Percentiles rank a stretch among this genome's conserved stretches.
These are phyloP conservation scores for Marasmius fiardii DNA, from an alignment of 1,284 basidiomycete species.

Conservation along the genomic window DNA sequence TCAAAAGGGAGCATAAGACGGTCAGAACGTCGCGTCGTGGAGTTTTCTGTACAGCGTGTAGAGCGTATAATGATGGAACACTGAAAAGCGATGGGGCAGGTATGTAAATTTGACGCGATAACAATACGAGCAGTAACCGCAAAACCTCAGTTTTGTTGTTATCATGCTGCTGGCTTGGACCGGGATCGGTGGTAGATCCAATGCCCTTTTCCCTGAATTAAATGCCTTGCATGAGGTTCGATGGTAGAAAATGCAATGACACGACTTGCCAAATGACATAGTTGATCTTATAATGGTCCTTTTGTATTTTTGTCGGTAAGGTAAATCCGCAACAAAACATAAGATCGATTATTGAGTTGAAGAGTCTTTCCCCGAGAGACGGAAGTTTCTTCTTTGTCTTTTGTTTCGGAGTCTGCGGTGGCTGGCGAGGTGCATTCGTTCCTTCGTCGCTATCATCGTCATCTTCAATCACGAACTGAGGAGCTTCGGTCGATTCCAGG, in stretches of 20 bases:
- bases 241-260: not conserved
- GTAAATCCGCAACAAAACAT: constrained; percentile 92
- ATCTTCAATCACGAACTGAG: constrained; percentile 83
- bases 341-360: constrained; percentile 77
- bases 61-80: constrained; percentile 70
- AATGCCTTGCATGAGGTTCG: constrained; percentile 7
- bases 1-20: constrained; percentile 86
- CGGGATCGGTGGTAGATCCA: constrained; percentile 75
- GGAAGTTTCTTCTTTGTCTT: constrained; percentile 53
- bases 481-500: constrained; percentile 24
- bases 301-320: constrained; percentile 72
- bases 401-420: constrained; percentile 22
- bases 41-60: constrained; percentile 74
- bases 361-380: constrained; percentile 75
- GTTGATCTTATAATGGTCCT: constrained; percentile 83
- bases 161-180: constrained; percentile 66
- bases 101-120: constrained; percentile 86
- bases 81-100: constrained; percentile 68
- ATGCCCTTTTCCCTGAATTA: constrained; percentile 90
- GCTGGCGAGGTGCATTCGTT: constrained; percentile 24
- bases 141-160: constrained; percentile 84
- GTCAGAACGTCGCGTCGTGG: constrained; percentile 82
- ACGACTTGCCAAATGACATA: constrained; percentile 74
- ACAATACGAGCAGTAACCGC: constrained; percentile 78
- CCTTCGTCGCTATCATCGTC: constrained; percentile 64